These are phyloP conservation scores for Kazachstania africana DNA, from an alignment of 805 yeast genomes.

Conservation along the genomic window DNA sequence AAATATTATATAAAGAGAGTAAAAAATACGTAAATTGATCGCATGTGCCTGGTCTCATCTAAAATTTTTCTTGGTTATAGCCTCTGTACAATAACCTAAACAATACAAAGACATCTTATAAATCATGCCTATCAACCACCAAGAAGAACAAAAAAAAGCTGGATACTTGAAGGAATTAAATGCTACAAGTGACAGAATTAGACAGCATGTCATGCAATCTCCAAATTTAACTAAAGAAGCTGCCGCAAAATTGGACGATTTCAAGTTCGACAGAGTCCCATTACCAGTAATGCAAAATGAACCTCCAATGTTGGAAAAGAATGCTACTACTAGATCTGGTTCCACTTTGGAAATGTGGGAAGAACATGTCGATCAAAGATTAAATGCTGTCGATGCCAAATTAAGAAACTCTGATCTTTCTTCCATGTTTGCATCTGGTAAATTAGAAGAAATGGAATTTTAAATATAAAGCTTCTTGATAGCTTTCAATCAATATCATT, in stretches of 20 bases:
- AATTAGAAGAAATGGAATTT: conserved; percentile 7
- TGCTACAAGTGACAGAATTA: conserved; percentile 6
- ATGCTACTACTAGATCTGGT: conserved; percentile 23
- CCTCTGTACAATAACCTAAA: no score
- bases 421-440: conserved; percentile 8
- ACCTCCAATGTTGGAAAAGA: conserved; percentile 27
- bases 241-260: not conserved
- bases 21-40: no score
- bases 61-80: no score
- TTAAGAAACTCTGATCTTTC: conserved; percentile 14
- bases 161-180: conserved; percentile 8
- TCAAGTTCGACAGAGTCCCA: conserved; percentile 24
- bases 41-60: no score
- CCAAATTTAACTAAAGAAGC: conserved; percentile 5
- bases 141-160: conserved; percentile 5
- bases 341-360: conserved; percentile 33
- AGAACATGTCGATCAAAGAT: conserved; percentile 25
- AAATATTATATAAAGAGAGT: no score
- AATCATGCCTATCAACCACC: no score
- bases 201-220: conserved; percentile 5
- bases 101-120: no score
- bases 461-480: no score
- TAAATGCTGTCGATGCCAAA: conserved; percentile 24
- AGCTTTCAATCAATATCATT: not conserved
- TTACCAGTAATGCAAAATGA: conserved; percentile 18